Evolutionary conservation across 192 early-diverging fungal species (phyloP).

Genomic region (Coemansia sp.): DNA sequence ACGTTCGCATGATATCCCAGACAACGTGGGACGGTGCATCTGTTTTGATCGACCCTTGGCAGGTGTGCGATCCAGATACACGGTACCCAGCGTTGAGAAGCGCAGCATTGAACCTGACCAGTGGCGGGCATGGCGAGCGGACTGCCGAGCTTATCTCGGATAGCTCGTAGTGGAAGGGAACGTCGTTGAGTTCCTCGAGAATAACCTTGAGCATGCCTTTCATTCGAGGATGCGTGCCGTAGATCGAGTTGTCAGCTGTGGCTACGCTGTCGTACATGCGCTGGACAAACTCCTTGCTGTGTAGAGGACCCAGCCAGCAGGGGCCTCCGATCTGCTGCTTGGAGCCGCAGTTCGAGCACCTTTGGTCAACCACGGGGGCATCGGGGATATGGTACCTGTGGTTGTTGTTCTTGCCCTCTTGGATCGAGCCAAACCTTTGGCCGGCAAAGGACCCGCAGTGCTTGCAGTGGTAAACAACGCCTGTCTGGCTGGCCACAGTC

Average conservation of each 20-base stretch:
- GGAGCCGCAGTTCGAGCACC: constrained; percentile 75
- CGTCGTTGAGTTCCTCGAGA: constrained; percentile 67
- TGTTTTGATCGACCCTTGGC: constrained; percentile 83
- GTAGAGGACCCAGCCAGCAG: constrained; percentile 81
- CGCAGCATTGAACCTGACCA: constrained; percentile 76
- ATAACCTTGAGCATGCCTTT: constrained; percentile 93
- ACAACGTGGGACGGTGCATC: constrained; percentile 79
- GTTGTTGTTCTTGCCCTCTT: constrained; percentile 55
- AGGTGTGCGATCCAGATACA: constrained; percentile 84
- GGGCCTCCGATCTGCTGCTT: constrained; percentile 85
- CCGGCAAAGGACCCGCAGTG: constrained; percentile 74
- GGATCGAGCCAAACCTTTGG: constrained; percentile 72
- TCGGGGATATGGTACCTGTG: constrained; percentile 62
- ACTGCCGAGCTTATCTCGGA: constrained; percentile 67
- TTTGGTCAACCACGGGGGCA: constrained; percentile 60
- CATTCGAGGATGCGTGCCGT: constrained; percentile 85
- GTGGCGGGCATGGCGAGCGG: constrained; percentile 71
- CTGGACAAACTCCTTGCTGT: constrained; percentile 79
- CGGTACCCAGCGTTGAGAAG: constrained; percentile 88
- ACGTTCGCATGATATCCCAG: constrained; percentile 90
- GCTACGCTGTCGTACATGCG: constrained; percentile 77
- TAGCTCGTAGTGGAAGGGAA: constrained; percentile 82
- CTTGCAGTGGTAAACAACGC: constrained; percentile 79
- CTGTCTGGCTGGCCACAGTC: constrained; percentile 75
- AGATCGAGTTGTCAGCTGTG: constrained; percentile 55